Evolutionary conservation across 805 yeast species (phyloP).

Genomic region (Nakazawaea molendinolei): DNA sequence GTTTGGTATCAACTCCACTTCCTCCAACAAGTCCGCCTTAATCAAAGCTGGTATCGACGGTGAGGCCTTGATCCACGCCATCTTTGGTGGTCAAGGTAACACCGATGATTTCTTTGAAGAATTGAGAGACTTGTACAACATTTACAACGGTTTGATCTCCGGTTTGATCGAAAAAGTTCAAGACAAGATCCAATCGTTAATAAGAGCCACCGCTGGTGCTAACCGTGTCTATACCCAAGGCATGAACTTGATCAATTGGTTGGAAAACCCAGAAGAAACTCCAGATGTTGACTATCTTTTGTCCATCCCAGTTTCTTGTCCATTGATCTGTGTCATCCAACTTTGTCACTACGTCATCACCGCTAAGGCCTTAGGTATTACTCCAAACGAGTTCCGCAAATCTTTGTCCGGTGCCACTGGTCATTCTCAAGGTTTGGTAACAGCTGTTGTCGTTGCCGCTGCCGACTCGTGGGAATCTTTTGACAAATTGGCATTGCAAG

Average conservation of each 20-base stretch:
- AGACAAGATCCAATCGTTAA: slow-evolving; percentile 56
- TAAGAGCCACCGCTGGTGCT: slow-evolving; percentile 67
- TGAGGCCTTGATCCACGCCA: slow-evolving; percentile 64
- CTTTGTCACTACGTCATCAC: slow-evolving; percentile 88
- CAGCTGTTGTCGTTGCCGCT: slow-evolving; percentile 80
- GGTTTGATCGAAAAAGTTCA: slow-evolving; percentile 71
- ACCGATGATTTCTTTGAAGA: slow-evolving; percentile 97
- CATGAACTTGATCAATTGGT: slow-evolving; percentile 83
- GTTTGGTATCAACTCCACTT: slow-evolving; percentile 15
- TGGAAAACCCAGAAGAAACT: slow-evolving; percentile 73
- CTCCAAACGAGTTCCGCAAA: slow-evolving; percentile 82
- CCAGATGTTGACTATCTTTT: slow-evolving; percentile 87
- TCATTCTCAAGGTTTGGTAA: slow-evolving; percentile 87
- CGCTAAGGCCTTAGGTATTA: slow-evolving; percentile 72
- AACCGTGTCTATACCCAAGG: slow-evolving; percentile 92
- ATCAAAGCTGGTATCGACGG: slow-evolving; percentile 54
- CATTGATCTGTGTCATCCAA: slow-evolving; percentile 95
- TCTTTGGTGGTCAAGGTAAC: slow-evolving; percentile 99
- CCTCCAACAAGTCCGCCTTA: slow-evolving; percentile 35
- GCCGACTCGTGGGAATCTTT: slow-evolving; percentile 83
- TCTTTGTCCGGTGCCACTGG: slow-evolving; percentile 74
- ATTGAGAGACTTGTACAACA: slow-evolving; percentile 74
- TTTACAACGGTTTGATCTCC: slow-evolving; percentile 67
- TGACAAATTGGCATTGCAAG: slow-evolving; percentile 62
- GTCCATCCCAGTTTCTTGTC: slow-evolving; percentile 91